A percentile compares a stretch with the other conserved stretches of the same genome.
Conservation (phyloP, 2,329 filamentous ascomycete species). For the Scleromitrula shiraiana region DNA sequence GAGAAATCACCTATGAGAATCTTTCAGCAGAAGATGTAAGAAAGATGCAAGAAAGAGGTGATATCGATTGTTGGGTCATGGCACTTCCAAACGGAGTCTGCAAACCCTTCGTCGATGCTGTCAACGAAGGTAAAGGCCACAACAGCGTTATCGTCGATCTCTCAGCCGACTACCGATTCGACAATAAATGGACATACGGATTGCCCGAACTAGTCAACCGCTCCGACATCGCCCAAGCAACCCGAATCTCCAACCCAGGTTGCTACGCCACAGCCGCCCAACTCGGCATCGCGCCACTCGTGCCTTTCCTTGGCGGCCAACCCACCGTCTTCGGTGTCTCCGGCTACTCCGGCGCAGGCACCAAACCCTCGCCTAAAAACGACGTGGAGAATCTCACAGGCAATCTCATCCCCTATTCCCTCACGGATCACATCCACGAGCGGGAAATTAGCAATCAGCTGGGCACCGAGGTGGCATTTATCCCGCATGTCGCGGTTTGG, state of each 20-base stretch:
- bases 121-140: constrained; percentile 59
- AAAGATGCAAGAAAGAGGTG: constrained; percentile 72
- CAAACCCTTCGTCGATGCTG: constrained; percentile 86
- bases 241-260: constrained; percentile 82
- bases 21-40: constrained; percentile 79
- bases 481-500: constrained; percentile 93
- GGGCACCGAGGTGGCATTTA: constrained; percentile 68
- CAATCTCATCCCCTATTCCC: constrained; percentile 84
- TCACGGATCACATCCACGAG: constrained; percentile 95
- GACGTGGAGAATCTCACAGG: constrained; percentile 73
- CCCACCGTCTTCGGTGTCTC: constrained; percentile 86
- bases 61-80: constrained; percentile 97
- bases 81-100: constrained; percentile 92
- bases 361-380: constrained; percentile 91
- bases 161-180: constrained; percentile 94
- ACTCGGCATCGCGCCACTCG: constrained; percentile 75
- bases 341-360: constrained; percentile 90
- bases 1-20: constrained; percentile 87
- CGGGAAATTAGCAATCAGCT: constrained; percentile 78
- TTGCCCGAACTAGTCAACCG: constrained; percentile 79
- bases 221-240: constrained; percentile 67
- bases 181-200: constrained; percentile 78
- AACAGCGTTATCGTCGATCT: constrained; percentile 82
- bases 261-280: constrained; percentile 94
- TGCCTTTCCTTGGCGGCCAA: constrained; percentile 66